phyloP scores from a whole-genome alignment of 768 basidiomycete genomes.

The Kwoniella sp. region DNA sequence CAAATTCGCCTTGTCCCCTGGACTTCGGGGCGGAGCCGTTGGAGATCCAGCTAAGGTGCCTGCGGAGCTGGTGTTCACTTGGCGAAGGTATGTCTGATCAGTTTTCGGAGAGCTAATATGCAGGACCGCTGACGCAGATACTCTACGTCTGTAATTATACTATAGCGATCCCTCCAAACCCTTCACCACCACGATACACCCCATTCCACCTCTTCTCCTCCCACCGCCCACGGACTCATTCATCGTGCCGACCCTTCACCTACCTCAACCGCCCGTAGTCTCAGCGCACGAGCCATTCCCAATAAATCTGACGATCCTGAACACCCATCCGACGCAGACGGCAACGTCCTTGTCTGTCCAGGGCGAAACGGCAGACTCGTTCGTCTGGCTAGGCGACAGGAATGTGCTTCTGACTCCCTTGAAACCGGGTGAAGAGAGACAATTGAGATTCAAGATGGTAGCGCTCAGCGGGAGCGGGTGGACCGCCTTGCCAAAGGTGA shows the following conservation, averaged over 20 bases:
- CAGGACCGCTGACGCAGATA: slow-evolving; percentile 8
- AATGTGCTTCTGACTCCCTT: slow-evolving; percentile 70
- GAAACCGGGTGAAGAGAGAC: slow-evolving; percentile 62
- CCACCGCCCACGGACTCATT: slow-evolving; percentile 62
- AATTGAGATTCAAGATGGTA: slow-evolving; percentile 34
- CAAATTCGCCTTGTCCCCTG: slow-evolving; percentile 14
- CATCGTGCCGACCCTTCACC: slow-evolving; percentile 68
- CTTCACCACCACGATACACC: slow-evolving; percentile 61
- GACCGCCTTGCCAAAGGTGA: slow-evolving; percentile 37
- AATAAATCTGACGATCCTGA: slow-evolving; percentile 63
- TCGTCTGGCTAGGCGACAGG: slow-evolving; percentile 77
- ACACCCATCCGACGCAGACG: slow-evolving; percentile 65
- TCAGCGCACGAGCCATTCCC: slow-evolving; percentile 57
- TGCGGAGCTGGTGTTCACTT: slow-evolving; percentile 34
- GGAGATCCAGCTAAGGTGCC: slow-evolving; percentile 7
- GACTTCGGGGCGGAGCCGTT: slow-evolving; percentile 8
- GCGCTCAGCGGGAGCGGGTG: slow-evolving; percentile 45
- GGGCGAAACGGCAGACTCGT: slow-evolving; percentile 74
- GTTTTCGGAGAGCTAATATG: not conserved
- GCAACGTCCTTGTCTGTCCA: slow-evolving; percentile 73
- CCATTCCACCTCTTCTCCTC: slow-evolving; percentile 67
- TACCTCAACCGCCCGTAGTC: slow-evolving; percentile 62
- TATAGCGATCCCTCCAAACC: slow-evolving; percentile 16
- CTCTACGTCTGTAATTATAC: too few relatives aligned
- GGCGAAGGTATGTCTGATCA: slow-evolving; percentile 35